Evolutionary conservation across 176 grass and related monocot species (phyloP), one percentile per base, ranked within the genome.

Genomic region (Canna indica): DNA sequence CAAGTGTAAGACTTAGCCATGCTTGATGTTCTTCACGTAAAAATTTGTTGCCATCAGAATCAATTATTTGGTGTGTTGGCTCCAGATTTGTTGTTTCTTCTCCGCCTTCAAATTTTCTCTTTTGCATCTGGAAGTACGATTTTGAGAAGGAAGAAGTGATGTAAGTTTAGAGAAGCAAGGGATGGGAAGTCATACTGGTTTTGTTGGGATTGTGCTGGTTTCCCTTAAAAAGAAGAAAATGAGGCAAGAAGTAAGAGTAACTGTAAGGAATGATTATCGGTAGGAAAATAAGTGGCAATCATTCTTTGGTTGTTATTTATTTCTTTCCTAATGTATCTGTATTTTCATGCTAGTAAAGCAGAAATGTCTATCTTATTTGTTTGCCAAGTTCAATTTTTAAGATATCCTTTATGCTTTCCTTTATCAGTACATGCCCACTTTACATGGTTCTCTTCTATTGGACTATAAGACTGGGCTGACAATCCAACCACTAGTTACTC

Each of bases 1-100:
- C 33, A 41, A 73, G 71, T 3, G 71, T 73, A 6, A 73, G 71
- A 36, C 42, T 59, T 53, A 73, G 25, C 71, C 71, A 73, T 30
- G 53, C n/a, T 42, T 73, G 48, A 14, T 24, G 13, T 33, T 41
- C 71, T 13, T 58, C 71, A 29, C 29, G 2, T 12, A 48, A 31
- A 12, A 53, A n/a, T 50, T 15, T 36, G 11, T 0, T 42, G 48
- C 20, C 30, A 17, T 41, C 34, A 17, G 35, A 30, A 29, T 39
- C 71, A 20, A 16, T 29, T 13, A 14, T 28, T 41, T 31, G 36
- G 38, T 7, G 22, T 60, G 31, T 35, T 45, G 53, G 36, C 34
- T 30, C 60, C 20, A 16, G 71, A 42, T 60, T 20, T 11, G 16
- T 44, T 54, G 35, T 20, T 22, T 22, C 20, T 73, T 45, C 36